Percentiles rank a stretch among this genome's conserved stretches.
phyloP scores from a whole-genome alignment of 2,329 filamentous ascomycete species.

The Shiraia bambusicola region DNA sequence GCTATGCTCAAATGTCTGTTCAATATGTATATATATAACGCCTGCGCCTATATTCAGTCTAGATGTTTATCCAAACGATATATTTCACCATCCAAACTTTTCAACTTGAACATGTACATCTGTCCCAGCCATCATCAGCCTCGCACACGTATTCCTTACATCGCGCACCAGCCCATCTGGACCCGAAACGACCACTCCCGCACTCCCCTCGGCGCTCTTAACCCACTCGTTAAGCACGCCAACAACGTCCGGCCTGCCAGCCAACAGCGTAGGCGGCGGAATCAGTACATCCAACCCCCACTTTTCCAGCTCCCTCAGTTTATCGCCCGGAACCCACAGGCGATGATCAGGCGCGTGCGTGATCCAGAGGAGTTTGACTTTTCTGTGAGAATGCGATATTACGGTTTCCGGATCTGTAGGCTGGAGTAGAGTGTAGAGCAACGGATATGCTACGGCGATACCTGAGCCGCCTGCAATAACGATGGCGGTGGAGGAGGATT shows the following conservation, averaged over 20 bases:
- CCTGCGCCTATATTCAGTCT: too few relatives aligned
- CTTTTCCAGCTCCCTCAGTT: constrained; percentile 52
- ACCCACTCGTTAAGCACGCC: constrained; percentile 47
- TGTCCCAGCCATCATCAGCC: constrained; percentile 50
- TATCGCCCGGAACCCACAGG: constrained; percentile 55
- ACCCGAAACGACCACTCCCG: constrained; percentile 61
- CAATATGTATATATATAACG: too few relatives aligned
- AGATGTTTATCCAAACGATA: not conserved
- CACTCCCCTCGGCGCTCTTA: constrained; percentile 33
- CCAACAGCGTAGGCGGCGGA: constrained; percentile 56
- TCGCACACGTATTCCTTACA: constrained; percentile 61
- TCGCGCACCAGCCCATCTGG: constrained; percentile 63
- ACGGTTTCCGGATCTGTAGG: constrained; percentile 21
- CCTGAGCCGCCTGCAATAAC: constrained; percentile 65
- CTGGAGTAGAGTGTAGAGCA: constrained; percentile 56
- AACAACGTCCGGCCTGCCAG: constrained; percentile 56
- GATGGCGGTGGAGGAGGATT: constrained; percentile 53
- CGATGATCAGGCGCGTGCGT: constrained; percentile 56
- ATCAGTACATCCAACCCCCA: constrained; percentile 56
- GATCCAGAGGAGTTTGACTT: constrained; percentile 61
- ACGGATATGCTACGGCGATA: constrained; percentile 64
- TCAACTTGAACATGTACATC: constrained; percentile 60
- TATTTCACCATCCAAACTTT: constrained; percentile 65
- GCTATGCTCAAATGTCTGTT: too few relatives aligned
- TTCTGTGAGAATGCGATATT: not conserved